A percentile compares a stretch with the other conserved stretches of the same genome.
Evolutionary conservation across 179 eudicot species (phyloP).

Genomic region (Gypsophila paniculata): DNA sequence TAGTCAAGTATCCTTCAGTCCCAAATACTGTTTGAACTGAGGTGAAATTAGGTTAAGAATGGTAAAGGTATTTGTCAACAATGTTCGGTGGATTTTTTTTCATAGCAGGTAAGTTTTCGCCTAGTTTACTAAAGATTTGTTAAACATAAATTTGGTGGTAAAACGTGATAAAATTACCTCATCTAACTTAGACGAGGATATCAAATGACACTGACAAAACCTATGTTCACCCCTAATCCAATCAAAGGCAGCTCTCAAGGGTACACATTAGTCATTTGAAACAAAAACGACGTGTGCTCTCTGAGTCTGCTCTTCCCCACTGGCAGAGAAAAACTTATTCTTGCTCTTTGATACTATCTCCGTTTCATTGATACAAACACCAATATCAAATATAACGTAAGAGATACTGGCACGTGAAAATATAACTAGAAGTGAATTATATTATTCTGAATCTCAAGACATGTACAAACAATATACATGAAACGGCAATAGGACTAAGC

Average conservation of each 20-base stretch:
- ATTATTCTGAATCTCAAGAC: not conserved
- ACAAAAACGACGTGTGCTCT: not conserved
- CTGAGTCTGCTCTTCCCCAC: not conserved
- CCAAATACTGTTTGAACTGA: not conserved
- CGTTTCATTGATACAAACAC: not conserved
- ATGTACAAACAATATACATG: constrained; percentile 2
- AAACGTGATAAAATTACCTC: not conserved
- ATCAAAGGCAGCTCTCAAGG: not conserved
- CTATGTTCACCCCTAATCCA: not conserved
- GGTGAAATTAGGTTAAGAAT: not conserved
- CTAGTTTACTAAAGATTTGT: not conserved
- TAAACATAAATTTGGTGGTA: not conserved
- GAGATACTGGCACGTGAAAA: not conserved
- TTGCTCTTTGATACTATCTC: not conserved
- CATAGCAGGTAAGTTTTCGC: too few relatives aligned
- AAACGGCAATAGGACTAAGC: not conserved
- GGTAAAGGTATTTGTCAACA: not conserved
- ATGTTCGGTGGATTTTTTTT: not conserved
- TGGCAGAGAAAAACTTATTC: not conserved
- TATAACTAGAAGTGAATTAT: not conserved
- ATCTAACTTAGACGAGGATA: not conserved
- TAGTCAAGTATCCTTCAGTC: not conserved
- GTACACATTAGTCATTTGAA: not conserved
- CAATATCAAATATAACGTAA: not conserved
- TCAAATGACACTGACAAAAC: not conserved